phyloP scores from a whole-genome alignment of 176 grass and related monocot genomes.

The Typha latifolia region DNA sequence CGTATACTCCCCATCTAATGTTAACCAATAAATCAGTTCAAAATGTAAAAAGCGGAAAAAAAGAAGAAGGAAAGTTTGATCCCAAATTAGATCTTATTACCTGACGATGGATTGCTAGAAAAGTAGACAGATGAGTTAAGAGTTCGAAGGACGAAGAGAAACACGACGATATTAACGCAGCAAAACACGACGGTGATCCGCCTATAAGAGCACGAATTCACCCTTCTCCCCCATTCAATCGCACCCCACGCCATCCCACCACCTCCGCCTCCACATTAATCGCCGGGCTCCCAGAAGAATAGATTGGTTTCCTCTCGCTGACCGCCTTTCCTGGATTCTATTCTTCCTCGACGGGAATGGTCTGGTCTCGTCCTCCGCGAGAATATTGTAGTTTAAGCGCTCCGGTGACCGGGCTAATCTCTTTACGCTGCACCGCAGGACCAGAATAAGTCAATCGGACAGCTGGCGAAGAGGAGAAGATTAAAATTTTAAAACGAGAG shows the following conservation, averaged over 20 bases:
- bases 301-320: not conserved
- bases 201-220: constrained; percentile 62
- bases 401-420: not conserved
- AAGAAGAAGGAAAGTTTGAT: not conserved
- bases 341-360: not conserved
- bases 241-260: constrained; percentile 50
- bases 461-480: not conserved
- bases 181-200: constrained; percentile 67
- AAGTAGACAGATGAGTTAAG: constrained; percentile 29
- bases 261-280: constrained; percentile 33
- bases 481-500: not conserved
- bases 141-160: constrained; percentile 68
- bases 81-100: constrained; percentile 6
- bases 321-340: not conserved
- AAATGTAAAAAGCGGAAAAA: constrained; percentile 9
- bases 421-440: not conserved
- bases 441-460: not conserved
- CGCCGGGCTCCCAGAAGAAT: constrained; percentile 9
- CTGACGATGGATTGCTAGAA: constrained; percentile 4
- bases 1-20: constrained; percentile 19
- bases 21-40: constrained; percentile 13
- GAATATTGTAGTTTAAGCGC: not conserved
- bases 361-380: not conserved
- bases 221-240: constrained; percentile 4
- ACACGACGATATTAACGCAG: constrained; percentile 60